phyloP scores from a whole-genome alignment of 768 basidiomycete genomes.

The Phanerochaete carnosa region DNA sequence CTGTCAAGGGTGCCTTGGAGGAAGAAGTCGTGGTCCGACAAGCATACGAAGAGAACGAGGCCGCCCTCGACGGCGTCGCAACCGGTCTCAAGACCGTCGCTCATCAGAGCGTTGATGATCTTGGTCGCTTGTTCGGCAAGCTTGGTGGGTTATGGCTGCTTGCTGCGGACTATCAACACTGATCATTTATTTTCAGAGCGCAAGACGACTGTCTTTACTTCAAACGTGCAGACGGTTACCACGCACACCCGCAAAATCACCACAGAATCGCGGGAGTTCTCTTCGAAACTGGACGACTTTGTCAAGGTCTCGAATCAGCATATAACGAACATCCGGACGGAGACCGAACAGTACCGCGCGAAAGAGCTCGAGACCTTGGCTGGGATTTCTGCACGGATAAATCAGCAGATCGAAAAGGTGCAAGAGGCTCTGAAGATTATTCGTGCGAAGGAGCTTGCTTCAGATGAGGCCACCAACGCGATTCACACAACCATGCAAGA shows the following conservation, averaged over 20 bases:
- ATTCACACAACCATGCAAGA: slow-evolving; percentile 51
- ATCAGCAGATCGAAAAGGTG: slow-evolving; percentile 53
- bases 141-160: slow-evolving; percentile 51
- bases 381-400: slow-evolving; percentile 49
- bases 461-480: slow-evolving; percentile 46
- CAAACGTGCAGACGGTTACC: slow-evolving; percentile 65
- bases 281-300: slow-evolving; percentile 59
- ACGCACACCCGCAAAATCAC: slow-evolving; percentile 60
- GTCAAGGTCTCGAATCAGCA: slow-evolving; percentile 52
- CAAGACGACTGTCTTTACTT: slow-evolving; percentile 56
- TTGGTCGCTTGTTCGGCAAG: slow-evolving; percentile 74
- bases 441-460: slow-evolving; percentile 50
- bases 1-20: slow-evolving; percentile 58
- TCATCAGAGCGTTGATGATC: slow-evolving; percentile 66
- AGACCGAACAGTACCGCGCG: slow-evolving; percentile 53
- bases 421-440: slow-evolving; percentile 51
- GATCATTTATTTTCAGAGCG: slow-evolving; percentile 51
- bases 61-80: slow-evolving; percentile 68
- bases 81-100: slow-evolving; percentile 60
- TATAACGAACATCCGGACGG: slow-evolving; percentile 48
- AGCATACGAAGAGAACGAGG: slow-evolving; percentile 76
- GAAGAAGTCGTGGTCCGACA: slow-evolving; percentile 78
- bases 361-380: slow-evolving; percentile 55
- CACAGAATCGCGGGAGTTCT: slow-evolving; percentile 49
- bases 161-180: neutral